Evolutionary conservation across 2,329 filamentous ascomycete genomes (phyloP), one percentile per base, ranked within the genome.

Genomic region (Fusarium continuum): DNA sequence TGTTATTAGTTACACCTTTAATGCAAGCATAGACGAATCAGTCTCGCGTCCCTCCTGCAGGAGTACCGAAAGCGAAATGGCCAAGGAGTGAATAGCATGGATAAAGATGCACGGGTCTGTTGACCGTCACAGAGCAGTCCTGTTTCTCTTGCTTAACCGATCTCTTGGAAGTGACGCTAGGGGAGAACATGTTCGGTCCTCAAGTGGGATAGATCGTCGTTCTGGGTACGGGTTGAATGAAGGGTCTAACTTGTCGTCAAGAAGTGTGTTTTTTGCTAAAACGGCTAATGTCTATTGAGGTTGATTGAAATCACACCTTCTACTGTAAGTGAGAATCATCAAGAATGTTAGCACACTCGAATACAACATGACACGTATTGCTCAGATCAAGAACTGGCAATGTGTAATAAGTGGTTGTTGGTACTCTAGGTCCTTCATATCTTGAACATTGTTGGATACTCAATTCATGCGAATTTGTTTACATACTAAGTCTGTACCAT

Each of bases 91-190:
- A 22, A 61, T 44, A 61, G n/a, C 45, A 56, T 61, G 60, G 60
- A 39, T 38, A 14, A 23, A 32, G 9, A 36, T 35, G 35, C 40
- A 38, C 34, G 34, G 25, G 19, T 44, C 51, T 39, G 22, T 48
- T 43, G 40, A 47, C 47, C 31, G 29, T 55, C 54, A 19, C 26
- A 22, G 40, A 23, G 38, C 46, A 49, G 60, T 41, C 45, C 35
- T 51, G 49, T 64, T 64, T 48, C 51, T 56, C 50, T 43, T 45
- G 47, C 44, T 35, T 45, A 55, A 55, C 48, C 61, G 61, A 64
- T 36, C 55, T 45, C 22, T 31, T 40, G 51, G 22, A 48, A 51
- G 22, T 59, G 47, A 46, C 56, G 51, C 61, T 61, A 65, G 48
- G 41, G 29, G 40, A 55, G 17, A 43, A 32, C 39, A 51, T 34